phyloP scores from a whole-genome alignment of 1,284 basidiomycete species.

The Paramarasmius palmivorus region DNA sequence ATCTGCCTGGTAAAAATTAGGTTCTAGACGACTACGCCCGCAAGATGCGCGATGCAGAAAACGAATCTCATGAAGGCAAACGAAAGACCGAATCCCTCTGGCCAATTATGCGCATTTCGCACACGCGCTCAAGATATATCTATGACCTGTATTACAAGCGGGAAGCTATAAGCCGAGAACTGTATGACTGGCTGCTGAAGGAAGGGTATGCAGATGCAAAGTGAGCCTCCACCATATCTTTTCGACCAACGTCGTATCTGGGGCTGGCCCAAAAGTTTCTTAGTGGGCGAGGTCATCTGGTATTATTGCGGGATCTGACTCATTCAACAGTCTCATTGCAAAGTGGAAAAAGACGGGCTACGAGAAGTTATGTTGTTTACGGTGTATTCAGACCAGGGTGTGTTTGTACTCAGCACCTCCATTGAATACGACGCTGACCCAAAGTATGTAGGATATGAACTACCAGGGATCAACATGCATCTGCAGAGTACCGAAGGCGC shows the following conservation, averaged over 20 bases:
- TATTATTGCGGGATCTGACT: slow-evolving; percentile 7
- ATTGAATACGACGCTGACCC: slow-evolving; percentile 14
- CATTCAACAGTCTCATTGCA: slow-evolving; percentile 78
- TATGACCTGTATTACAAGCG: slow-evolving; percentile 99
- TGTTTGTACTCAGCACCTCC: slow-evolving; percentile 6
- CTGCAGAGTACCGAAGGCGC: slow-evolving; percentile 95
- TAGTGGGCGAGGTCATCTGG: no score
- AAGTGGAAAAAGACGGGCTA: slow-evolving; percentile 99
- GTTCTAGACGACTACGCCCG: slow-evolving; percentile 93
- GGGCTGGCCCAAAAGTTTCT: no score
- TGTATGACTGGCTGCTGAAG: slow-evolving; percentile 99
- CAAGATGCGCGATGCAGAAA: slow-evolving; percentile 98
- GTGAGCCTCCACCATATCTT: slow-evolving; percentile 50
- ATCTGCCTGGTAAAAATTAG: slow-evolving; percentile 36
- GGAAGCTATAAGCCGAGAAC: slow-evolving; percentile 89
- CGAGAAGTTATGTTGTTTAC: slow-evolving; percentile 96
- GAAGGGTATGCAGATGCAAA: slow-evolving; percentile 97
- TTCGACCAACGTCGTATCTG: no score
- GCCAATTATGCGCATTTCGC: slow-evolving; percentile 98
- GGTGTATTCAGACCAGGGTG: slow-evolving; percentile 96
- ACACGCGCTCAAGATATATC: slow-evolving; percentile 94
- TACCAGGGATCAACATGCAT: slow-evolving; percentile 99
- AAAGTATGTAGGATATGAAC: slow-evolving; percentile 85
- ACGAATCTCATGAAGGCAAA: slow-evolving; percentile 96
- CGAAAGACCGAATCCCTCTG: slow-evolving; percentile 96